Percentiles rank a stretch among this genome's conserved stretches.
Conservation (phyloP, 805 yeast species). For the Nakazawaea pomicola region DNA sequence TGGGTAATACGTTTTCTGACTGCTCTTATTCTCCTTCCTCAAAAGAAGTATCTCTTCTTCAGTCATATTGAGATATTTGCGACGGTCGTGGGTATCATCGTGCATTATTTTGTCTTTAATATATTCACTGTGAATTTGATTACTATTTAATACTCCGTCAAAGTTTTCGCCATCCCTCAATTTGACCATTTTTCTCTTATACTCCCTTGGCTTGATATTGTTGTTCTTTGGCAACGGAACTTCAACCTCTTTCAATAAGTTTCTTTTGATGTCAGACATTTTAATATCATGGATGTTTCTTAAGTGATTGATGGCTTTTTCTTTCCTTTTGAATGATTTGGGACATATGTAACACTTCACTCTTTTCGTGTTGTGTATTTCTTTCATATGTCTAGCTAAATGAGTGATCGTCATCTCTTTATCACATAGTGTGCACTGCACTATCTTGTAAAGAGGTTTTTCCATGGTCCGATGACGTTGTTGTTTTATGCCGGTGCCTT, state of each 20-base stretch:
- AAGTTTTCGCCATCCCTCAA: constrained; percentile 13
- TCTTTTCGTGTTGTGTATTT: constrained; percentile 12
- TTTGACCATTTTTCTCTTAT: constrained; percentile 12
- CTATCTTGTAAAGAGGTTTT: constrained; percentile 14
- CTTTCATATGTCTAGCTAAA: constrained; percentile 13
- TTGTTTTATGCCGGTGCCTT: no score
- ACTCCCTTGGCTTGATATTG: constrained; percentile 11
- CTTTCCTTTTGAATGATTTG: constrained; percentile 13
- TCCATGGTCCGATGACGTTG: no score
- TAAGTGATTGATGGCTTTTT: constrained; percentile 13
- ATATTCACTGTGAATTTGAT: constrained; percentile 13
- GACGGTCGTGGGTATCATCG: constrained; percentile 11
- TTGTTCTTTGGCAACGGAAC: constrained; percentile 10
- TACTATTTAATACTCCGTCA: constrained; percentile 13
- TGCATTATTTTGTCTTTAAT: constrained; percentile 11
- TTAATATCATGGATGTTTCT: constrained; percentile 12
- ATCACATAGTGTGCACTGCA: constrained; percentile 11
- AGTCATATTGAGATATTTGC: constrained; percentile 9
- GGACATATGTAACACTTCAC: constrained; percentile 13
- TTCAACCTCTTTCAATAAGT: constrained; percentile 11
- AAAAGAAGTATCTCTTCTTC: constrained; percentile 7
- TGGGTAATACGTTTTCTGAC: constrained; percentile 3
- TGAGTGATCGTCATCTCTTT: constrained; percentile 14
- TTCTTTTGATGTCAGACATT: constrained; percentile 13
- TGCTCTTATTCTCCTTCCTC: constrained; percentile 4